phyloP scores from a whole-genome alignment of 163 green algal genomes.

The Chlamydomonas reinhardtii region DNA sequence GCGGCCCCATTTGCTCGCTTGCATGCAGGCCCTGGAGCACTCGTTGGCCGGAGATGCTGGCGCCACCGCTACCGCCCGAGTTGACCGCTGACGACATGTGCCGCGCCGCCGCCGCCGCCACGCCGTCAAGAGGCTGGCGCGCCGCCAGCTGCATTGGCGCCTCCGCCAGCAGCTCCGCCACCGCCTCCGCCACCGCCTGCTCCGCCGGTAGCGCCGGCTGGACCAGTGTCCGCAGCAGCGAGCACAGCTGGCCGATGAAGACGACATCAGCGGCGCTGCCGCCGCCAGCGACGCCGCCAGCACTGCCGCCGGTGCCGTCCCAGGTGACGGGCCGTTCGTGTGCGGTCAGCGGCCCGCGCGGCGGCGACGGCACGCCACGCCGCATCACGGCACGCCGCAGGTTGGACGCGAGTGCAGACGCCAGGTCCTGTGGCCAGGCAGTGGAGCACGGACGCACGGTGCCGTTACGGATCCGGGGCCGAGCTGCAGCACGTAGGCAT shows the following conservation, averaged over 20 bases:
- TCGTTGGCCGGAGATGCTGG: too few species aligned
- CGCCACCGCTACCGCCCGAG: too few species aligned
- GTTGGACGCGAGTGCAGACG: neutral
- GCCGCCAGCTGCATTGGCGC: neutral
- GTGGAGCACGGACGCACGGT: too few species aligned
- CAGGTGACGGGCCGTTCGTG: slow-evolving; percentile 21
- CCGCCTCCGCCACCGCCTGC: slow-evolving; percentile 27
- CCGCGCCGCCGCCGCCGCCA: neutral
- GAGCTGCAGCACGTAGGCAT: too few species aligned
- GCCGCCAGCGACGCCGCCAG: neutral
- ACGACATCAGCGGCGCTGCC: neutral
- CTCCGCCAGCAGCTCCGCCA: slow-evolving; percentile 9
- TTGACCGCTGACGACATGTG: too few species aligned
- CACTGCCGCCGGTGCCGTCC: slow-evolving; percentile 11
- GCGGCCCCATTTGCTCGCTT: too few species aligned
- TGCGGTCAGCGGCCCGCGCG: neutral
- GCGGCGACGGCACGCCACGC: neutral
- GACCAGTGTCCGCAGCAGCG: slow-evolving; percentile 23
- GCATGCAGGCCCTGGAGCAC: too few species aligned
- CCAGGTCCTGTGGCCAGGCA: neutral
- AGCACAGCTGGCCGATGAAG: slow-evolving; percentile 20
- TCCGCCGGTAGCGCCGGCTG: slow-evolving; percentile 36
- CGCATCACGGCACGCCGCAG: neutral
- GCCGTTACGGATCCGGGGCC: too few species aligned
- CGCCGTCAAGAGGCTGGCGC: too few species aligned